Evolutionary conservation across 2,329 filamentous ascomycete species (phyloP).

Genomic region (Herpotrichia juniperi): DNA sequence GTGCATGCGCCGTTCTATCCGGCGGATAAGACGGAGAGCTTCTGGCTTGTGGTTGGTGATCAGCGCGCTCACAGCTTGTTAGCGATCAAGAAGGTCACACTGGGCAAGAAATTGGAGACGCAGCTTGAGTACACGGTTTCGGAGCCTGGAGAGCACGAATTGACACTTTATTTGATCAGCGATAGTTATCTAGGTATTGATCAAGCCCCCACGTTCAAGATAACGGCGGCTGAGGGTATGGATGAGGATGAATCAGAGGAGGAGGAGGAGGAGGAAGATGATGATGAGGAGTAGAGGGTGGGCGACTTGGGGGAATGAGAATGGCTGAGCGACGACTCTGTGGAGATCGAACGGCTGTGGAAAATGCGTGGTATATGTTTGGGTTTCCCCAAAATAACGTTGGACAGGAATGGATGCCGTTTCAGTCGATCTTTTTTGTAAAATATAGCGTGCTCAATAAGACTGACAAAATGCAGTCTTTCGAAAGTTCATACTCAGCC

Average conservation of each 20-base stretch:
- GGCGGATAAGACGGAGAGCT: conserved; percentile 90
- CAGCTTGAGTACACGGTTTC: conserved; percentile 86
- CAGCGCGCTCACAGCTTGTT: conserved; percentile 86
- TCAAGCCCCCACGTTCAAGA: conserved; percentile 87
- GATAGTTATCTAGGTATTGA: conserved; percentile 97
- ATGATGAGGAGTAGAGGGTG: neutral
- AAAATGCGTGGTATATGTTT: no score
- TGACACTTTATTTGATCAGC: conserved; percentile 95
- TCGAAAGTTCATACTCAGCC: no score
- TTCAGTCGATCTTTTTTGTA: no score
- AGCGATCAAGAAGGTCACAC: conserved; percentile 92
- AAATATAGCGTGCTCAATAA: no score
- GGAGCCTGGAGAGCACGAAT: conserved; percentile 78
- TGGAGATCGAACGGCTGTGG: no score
- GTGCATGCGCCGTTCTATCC: conserved; percentile 98
- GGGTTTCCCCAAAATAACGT: no score
- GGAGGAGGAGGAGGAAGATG: conserved; percentile 66
- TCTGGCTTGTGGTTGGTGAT: conserved; percentile 97
- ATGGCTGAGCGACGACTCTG: no score
- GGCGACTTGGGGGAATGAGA: no score
- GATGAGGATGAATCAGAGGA: conserved; percentile 92
- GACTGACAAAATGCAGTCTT: no score
- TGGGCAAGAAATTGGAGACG: conserved; percentile 77
- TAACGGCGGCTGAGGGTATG: conserved; percentile 89
- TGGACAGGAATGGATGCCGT: no score